Evolutionary conservation across 2,329 filamentous ascomycete genomes (phyloP), one percentile per base, ranked within the genome.

Genomic region (Podosphaera aphanis): DNA sequence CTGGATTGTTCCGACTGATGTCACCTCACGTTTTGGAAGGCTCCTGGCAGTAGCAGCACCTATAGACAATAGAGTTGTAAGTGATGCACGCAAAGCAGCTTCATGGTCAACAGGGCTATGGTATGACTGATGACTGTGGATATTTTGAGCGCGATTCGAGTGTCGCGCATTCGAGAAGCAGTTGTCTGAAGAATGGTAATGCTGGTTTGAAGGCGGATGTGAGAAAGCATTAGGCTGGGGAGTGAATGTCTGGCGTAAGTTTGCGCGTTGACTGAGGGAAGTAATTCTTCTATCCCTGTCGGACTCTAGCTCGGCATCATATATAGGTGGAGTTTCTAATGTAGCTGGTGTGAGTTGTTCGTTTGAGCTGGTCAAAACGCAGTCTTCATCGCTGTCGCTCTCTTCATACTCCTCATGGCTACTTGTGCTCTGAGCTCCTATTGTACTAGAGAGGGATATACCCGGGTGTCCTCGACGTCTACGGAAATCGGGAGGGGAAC

Each of bases 321-420:
- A 49, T 16, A 16, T 25, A 18, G 45, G 29, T 25, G 20, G 27
- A 10, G 25, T 25, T 23, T 33, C 25, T 13, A n/a, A 23, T 8
- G 33, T 38, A 8, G 60, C 45, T 44, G 57, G 46, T 46, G 57
- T 39, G 50, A 67, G 56, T 47, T 72, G 68, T 53, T 77, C 74
- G 40, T 66, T 68, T 13, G 74, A 77, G 53, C 71, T 75, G 1
- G 69, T 68, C 57, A 77, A 60, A 10, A 73, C 54, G 13, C 70
- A 73, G 55, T 93, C 86, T 37, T 85, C 84, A 50, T 93, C 86
- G 51, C 73, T 93, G 60, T 93, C 85, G 50, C 81, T 92, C 65
- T 93, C 85, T 29, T 93, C 84, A 56, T 92, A 93, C 63, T 93
- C 86, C 54, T 93, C 86, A 60, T 93, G 84, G 56, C 86, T 93